Percentiles rank a stretch among this genome's conserved stretches.
These are phyloP conservation scores for Alternaria novae-zelandiae DNA, from an alignment of 2,329 filamentous ascomycete species.

Conservation along the genomic window DNA sequence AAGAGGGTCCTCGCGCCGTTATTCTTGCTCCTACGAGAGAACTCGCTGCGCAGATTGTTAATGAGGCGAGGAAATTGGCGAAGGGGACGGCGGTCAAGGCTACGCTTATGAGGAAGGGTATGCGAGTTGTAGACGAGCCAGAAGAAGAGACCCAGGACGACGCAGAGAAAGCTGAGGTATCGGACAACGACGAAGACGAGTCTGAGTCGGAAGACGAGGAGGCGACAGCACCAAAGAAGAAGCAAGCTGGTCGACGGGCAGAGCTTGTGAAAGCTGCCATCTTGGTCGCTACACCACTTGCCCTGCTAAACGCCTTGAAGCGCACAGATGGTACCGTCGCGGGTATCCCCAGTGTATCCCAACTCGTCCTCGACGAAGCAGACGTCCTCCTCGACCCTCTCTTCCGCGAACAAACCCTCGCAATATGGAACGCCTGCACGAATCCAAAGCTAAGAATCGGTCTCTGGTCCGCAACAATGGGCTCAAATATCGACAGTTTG, in stretches of 20 bases:
- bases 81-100: slow-evolving; percentile 79
- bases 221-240: slow-evolving; percentile 30
- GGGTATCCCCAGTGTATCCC: slow-evolving; percentile 70
- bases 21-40: slow-evolving; percentile 60
- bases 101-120: slow-evolving; percentile 83
- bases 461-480: slow-evolving; percentile 97
- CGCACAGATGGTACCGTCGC: slow-evolving; percentile 54
- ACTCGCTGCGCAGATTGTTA: slow-evolving; percentile 58
- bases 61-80: slow-evolving; percentile 82
- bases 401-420: slow-evolving; percentile 86
- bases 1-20: slow-evolving; percentile 47
- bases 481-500: slow-evolving; percentile 85
- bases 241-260: slow-evolving; percentile 45
- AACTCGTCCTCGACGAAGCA: slow-evolving; percentile 88
- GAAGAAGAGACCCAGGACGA: slow-evolving; percentile 51
- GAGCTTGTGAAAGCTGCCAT: slow-evolving; percentile 76
- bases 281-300: slow-evolving; percentile 78
- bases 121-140: slow-evolving; percentile 62
- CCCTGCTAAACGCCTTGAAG: slow-evolving; percentile 75
- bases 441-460: slow-evolving; percentile 74
- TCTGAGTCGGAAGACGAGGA: slow-evolving; percentile 48
- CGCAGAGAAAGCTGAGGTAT: slow-evolving; percentile 45
- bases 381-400: slow-evolving; percentile 91
- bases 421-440: slow-evolving; percentile 81
- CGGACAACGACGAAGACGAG: slow-evolving; percentile 45